Conservation (phyloP, 768 basidiomycete species). For the Kwoniella dejecticola region DNA sequence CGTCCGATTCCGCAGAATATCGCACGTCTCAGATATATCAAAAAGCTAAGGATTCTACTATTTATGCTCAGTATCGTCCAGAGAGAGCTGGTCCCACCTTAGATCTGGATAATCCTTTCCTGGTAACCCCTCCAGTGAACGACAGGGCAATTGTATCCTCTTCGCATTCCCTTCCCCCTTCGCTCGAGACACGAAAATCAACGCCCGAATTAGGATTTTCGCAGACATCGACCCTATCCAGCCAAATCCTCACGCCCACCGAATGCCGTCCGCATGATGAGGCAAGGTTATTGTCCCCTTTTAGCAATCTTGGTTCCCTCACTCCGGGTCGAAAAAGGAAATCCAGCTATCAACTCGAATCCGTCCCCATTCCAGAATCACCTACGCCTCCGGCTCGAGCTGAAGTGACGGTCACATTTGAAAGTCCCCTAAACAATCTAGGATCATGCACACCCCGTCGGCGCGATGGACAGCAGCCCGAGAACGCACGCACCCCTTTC, state of each 20-base stretch:
- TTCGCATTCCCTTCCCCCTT: too few relatives aligned
- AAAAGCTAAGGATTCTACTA: background rate
- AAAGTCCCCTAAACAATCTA: conserved; percentile 1
- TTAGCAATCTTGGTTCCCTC: background rate
- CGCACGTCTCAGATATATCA: background rate
- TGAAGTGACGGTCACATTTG: background rate
- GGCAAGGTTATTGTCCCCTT: background rate
- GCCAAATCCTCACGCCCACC: background rate
- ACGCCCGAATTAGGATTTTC: conserved; percentile 5
- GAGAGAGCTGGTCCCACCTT: too few relatives aligned
- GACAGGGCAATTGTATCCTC: background rate
- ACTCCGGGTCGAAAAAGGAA: background rate
- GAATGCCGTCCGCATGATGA: too few relatives aligned
- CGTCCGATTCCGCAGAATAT: background rate
- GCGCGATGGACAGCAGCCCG: background rate
- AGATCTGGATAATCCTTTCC: too few relatives aligned
- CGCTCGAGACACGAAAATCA: too few relatives aligned
- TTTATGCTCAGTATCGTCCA: too few relatives aligned
- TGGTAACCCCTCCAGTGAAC: too few relatives aligned
- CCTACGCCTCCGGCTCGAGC: background rate
- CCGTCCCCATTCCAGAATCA: background rate
- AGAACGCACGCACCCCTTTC: background rate
- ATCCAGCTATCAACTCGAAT: background rate
- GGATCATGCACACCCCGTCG: background rate
- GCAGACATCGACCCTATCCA: background rate